These are phyloP conservation scores for Nigrograna mackinnonii DNA, from an alignment of 2,329 filamentous ascomycete genomes.

Conservation along the genomic window DNA sequence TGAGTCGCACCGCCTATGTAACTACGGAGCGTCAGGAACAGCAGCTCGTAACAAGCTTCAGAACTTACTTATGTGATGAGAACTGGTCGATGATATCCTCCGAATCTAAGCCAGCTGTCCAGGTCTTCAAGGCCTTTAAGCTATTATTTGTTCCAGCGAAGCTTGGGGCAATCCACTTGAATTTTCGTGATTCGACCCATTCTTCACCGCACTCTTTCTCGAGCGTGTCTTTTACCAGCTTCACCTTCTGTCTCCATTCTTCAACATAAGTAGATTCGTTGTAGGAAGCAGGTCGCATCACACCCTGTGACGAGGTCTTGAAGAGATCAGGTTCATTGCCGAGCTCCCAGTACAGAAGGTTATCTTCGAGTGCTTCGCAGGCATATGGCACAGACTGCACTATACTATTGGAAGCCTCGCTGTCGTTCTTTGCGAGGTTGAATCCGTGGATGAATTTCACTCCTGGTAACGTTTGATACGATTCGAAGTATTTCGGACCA, in stretches of 20 bases:
- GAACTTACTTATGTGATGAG: slow-evolving; percentile 62
- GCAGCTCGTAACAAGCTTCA: not conserved
- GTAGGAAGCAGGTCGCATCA: slow-evolving; percentile 57
- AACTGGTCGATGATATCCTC: slow-evolving; percentile 57
- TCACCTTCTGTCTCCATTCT: slow-evolving; percentile 62
- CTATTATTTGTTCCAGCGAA: slow-evolving; percentile 58
- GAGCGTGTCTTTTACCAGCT: slow-evolving; percentile 52
- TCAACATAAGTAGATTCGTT: slow-evolving; percentile 59
- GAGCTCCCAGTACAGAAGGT: slow-evolving; percentile 63
- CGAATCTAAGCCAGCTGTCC: slow-evolving; percentile 56
- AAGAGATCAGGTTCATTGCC: slow-evolving; percentile 68
- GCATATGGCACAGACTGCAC: slow-evolving; percentile 59
- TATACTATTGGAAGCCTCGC: slow-evolving; percentile 56
- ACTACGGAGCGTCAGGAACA: no score
- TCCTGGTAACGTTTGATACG: slow-evolving; percentile 60
- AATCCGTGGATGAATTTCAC: slow-evolving; percentile 65
- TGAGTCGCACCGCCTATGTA: slow-evolving; percentile 64
- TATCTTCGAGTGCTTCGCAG: slow-evolving; percentile 58
- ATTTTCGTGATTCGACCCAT: slow-evolving; percentile 44
- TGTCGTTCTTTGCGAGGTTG: slow-evolving; percentile 60
- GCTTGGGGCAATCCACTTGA: slow-evolving; percentile 61
- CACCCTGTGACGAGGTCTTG: slow-evolving; percentile 55
- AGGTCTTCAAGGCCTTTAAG: slow-evolving; percentile 55
- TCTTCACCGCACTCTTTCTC: slow-evolving; percentile 54
- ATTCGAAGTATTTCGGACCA: slow-evolving; percentile 66